phyloP scores from a whole-genome alignment of 768 basidiomycete genomes.

The Kwoniella dendrophila region DNA sequence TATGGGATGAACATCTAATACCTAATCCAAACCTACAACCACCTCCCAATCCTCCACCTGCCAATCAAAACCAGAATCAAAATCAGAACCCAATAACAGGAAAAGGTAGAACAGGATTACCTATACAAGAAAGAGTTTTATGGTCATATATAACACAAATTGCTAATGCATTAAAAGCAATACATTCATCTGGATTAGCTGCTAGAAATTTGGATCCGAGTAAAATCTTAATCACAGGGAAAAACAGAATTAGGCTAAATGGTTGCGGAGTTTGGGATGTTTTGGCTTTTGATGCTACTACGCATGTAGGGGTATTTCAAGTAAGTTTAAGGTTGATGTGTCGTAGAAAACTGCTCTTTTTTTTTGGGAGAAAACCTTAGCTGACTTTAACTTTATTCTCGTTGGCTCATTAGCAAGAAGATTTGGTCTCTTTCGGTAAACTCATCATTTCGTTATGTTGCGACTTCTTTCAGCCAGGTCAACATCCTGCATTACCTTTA shows the following conservation, averaged over 20 bases:
- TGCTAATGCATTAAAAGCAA: constrained; percentile 78
- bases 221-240: constrained; percentile 83
- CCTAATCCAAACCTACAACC: constrained; percentile 31
- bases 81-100: constrained; percentile 60
- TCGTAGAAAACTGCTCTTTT: background rate
- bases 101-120: constrained; percentile 57
- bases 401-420: constrained; percentile 89
- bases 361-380: background rate
- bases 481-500: constrained; percentile 69
- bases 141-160: constrained; percentile 95
- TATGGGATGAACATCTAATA: constrained; percentile 74
- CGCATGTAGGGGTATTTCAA: constrained; percentile 26
- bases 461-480: constrained; percentile 66
- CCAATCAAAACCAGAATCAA: too few relatives aligned
- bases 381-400: too few relatives aligned
- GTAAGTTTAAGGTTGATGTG: constrained; percentile 10
- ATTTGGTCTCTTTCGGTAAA: constrained; percentile 80
- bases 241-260: constrained; percentile 84
- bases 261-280: constrained; percentile 88
- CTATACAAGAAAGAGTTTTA: constrained; percentile 74
- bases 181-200: constrained; percentile 79
- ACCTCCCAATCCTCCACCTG: constrained; percentile 2
- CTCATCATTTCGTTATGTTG: constrained; percentile 79
- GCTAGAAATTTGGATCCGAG: constrained; percentile 79
- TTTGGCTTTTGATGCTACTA: constrained; percentile 65